Evolutionary conservation across 2,329 filamentous ascomycete genomes (phyloP).

Genomic region (Apiospora kogelbergensis): DNA sequence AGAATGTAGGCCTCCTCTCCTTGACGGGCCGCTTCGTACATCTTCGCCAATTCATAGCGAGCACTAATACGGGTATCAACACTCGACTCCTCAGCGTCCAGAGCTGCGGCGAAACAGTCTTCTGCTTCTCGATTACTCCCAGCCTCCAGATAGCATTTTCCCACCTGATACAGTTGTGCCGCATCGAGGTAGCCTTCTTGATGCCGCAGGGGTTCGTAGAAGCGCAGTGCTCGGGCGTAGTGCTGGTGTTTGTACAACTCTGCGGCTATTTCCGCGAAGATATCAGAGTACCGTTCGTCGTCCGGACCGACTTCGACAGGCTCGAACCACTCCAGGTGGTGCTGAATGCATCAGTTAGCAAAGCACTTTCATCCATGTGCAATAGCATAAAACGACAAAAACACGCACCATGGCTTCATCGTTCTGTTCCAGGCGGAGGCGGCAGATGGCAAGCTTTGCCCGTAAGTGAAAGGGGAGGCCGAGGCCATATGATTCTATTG

Average conservation of each 20-base stretch:
- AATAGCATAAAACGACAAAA: neutral
- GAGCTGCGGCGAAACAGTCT: slow-evolving; percentile 72
- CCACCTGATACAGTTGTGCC: slow-evolving; percentile 54
- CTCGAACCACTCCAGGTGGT: slow-evolving; percentile 70
- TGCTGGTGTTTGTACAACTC: slow-evolving; percentile 42
- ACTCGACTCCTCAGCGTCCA: slow-evolving; percentile 68
- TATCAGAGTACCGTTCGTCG: slow-evolving; percentile 66
- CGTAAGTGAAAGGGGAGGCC: slow-evolving; percentile 80
- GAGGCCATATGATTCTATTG: slow-evolving; percentile 63
- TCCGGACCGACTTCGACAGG: slow-evolving; percentile 55
- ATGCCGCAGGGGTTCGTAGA: slow-evolving; percentile 55
- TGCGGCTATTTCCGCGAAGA: slow-evolving; percentile 68
- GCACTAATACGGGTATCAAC: slow-evolving; percentile 60
- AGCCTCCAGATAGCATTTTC: slow-evolving; percentile 67
- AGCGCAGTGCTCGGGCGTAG: slow-evolving; percentile 47
- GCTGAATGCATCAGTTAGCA: slow-evolving; percentile 35
- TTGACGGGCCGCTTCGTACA: slow-evolving; percentile 76
- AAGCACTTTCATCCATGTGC: neutral
- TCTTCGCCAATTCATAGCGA: slow-evolving; percentile 75
- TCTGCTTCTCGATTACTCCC: slow-evolving; percentile 69
- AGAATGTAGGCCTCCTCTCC: slow-evolving; percentile 76
- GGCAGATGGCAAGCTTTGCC: slow-evolving; percentile 78
- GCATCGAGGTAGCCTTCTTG: slow-evolving; percentile 51
- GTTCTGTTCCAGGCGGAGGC: slow-evolving; percentile 67
- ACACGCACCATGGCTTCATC: slow-evolving; percentile 71